Percentiles rank a stretch among this genome's conserved stretches.
Evolutionary conservation across 768 basidiomycete genomes (phyloP).

Genomic region (Lactifluus piperatus): DNA sequence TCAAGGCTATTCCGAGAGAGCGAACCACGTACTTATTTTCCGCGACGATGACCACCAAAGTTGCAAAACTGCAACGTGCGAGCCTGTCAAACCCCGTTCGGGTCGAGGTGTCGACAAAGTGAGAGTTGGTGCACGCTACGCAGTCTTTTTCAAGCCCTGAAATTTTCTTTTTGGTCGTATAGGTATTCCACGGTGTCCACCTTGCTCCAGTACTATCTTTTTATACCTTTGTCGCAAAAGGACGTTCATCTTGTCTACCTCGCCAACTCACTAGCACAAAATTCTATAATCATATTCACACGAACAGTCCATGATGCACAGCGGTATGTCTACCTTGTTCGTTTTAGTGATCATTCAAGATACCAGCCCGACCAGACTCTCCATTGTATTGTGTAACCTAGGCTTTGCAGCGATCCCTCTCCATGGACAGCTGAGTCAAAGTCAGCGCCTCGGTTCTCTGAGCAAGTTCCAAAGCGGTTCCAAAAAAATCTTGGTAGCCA

Average conservation of each 20-base stretch:
- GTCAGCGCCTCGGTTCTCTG: slow-evolving; percentile 84
- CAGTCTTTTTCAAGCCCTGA: neutral
- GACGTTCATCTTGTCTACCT: slow-evolving; percentile 87
- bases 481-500: slow-evolving; percentile 87
- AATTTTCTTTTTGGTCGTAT: neutral
- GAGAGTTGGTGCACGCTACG: slow-evolving; percentile 25
- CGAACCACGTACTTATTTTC: slow-evolving; percentile 95
- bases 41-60: slow-evolving; percentile 98
- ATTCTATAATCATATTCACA: slow-evolving; percentile 94
- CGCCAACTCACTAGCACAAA: slow-evolving; percentile 80
- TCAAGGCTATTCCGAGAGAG: slow-evolving; percentile 91
- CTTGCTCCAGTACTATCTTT: slow-evolving; percentile 89
- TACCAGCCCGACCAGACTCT: slow-evolving; percentile 41
- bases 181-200: slow-evolving; percentile 98
- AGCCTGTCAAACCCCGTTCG: slow-evolving; percentile 89
- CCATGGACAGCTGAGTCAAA: slow-evolving; percentile 92
- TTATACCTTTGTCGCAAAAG: slow-evolving; percentile 87
- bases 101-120: slow-evolving; percentile 92
- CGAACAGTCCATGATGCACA: slow-evolving; percentile 92
- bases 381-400: slow-evolving; percentile 81
- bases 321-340: slow-evolving; percentile 36
- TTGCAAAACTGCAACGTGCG: slow-evolving; percentile 91
- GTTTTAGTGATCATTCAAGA: neutral
- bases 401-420: slow-evolving; percentile 94
- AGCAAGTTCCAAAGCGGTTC: slow-evolving; percentile 94